Conservation (phyloP, 768 basidiomycete species). For the Russula olivacea region DNA sequence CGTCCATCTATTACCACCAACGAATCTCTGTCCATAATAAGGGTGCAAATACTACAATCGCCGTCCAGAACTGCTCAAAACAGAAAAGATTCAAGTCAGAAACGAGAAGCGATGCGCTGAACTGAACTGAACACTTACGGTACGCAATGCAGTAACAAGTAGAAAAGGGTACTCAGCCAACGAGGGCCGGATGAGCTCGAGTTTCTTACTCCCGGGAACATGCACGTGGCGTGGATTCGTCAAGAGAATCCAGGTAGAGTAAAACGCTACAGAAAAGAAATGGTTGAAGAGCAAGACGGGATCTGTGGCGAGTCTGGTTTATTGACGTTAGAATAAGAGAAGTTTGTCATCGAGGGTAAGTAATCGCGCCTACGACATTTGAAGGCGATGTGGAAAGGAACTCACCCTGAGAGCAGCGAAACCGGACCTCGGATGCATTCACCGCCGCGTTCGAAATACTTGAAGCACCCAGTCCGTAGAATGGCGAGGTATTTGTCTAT, state of each 20-base stretch:
- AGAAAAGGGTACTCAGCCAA: constrained; percentile 66
- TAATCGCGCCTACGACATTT: not conserved
- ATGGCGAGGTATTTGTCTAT: constrained; percentile 56
- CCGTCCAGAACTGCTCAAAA: constrained; percentile 71
- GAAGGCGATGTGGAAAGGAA: constrained; percentile 9
- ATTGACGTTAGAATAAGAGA: not conserved
- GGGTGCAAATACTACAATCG: constrained; percentile 83
- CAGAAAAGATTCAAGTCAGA: not conserved
- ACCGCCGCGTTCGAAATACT: constrained; percentile 93
- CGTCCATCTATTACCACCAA: constrained; percentile 45
- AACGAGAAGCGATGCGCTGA: not conserved
- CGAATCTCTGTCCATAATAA: constrained; percentile 83
- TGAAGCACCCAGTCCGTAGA: constrained; percentile 85
- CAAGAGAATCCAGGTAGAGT: constrained; percentile 89
- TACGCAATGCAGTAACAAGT: constrained; percentile 51
- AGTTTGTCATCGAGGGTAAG: not conserved
- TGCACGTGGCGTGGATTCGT: constrained; percentile 46
- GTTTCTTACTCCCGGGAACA: constrained; percentile 34
- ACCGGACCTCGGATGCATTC: constrained; percentile 86
- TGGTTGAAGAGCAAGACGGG: constrained; percentile 77
- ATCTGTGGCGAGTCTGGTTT: constrained; percentile 65
- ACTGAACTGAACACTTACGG: constrained; percentile 42
- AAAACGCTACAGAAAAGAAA: constrained; percentile 95
- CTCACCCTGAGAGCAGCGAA: constrained; percentile 80
- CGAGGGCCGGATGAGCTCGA: constrained; percentile 38